phyloP scores from a whole-genome alignment of 768 basidiomycete genomes.

The Lactifluus piperatus region DNA sequence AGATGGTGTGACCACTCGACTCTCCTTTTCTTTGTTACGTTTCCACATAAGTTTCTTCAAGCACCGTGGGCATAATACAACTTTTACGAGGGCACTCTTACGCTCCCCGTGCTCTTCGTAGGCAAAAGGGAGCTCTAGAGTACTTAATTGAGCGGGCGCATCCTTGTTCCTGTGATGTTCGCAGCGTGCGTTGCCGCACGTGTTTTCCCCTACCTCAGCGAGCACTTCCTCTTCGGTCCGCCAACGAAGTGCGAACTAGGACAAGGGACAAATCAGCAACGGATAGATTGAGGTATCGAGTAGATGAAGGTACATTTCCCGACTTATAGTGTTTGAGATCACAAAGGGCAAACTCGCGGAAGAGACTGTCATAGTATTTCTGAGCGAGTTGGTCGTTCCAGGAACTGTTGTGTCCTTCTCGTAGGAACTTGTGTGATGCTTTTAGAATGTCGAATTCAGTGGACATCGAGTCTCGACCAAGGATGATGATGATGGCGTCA shows the following conservation, averaged over 20 bases:
- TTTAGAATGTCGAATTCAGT: slow-evolving; percentile 74
- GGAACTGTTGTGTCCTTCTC: slow-evolving; percentile 32
- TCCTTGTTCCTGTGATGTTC: slow-evolving; percentile 35
- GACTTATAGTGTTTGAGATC: slow-evolving; percentile 96
- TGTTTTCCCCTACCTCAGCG: slow-evolving; percentile 73
- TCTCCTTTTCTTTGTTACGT: slow-evolving; percentile 52
- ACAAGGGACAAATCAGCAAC: not conserved
- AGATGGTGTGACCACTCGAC: not conserved
- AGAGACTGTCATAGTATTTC: slow-evolving; percentile 83
- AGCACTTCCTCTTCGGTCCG: slow-evolving; percentile 88
- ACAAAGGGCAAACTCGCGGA: slow-evolving; percentile 86
- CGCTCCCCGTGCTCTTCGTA: slow-evolving; percentile 71
- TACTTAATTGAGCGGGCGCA: slow-evolving; percentile 37
- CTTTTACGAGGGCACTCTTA: slow-evolving; percentile 84
- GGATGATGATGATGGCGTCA: not conserved
- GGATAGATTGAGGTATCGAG: not conserved
- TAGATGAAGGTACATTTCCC: slow-evolving; percentile 53
- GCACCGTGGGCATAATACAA: slow-evolving; percentile 76
- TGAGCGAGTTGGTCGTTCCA: slow-evolving; percentile 85
- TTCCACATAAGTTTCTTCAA: slow-evolving; percentile 84
- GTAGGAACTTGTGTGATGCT: slow-evolving; percentile 57
- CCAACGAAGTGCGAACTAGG: slow-evolving; percentile 86
- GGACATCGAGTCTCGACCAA: slow-evolving; percentile 1
- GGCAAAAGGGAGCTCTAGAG: slow-evolving; percentile 84
- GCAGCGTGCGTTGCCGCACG: slow-evolving; percentile 88